Evolutionary conservation across 768 basidiomycete species (phyloP).

Genomic region (Leccinum disarticulatum): DNA sequence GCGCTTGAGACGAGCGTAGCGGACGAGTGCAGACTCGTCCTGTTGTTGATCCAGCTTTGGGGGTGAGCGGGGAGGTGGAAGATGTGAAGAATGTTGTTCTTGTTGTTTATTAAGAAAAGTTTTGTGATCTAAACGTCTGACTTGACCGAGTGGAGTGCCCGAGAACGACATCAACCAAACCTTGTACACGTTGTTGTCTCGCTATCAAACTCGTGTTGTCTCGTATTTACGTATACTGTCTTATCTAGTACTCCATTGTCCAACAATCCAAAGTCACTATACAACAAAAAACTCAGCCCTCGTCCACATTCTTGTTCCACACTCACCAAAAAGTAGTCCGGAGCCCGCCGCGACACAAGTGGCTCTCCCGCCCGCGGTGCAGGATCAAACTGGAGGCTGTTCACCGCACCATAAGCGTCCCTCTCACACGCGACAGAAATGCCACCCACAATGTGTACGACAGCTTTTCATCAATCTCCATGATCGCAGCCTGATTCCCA

Average conservation of each 20-base stretch:
- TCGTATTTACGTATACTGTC: conserved; percentile 18
- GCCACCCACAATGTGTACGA: conserved; percentile 84
- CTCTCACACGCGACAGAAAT: conserved; percentile 2
- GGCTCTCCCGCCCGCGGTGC: conserved; percentile 98
- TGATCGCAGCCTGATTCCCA: conserved; percentile 99
- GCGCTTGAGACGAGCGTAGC: conserved; percentile 48
- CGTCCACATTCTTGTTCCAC: conserved; percentile 38
- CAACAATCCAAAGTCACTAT: conserved; percentile 7
- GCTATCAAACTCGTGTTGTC: conserved; percentile 22
- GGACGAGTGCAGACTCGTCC: conserved; percentile 45
- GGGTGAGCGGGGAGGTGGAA: conserved; percentile 29
- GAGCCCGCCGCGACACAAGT: conserved; percentile 92
- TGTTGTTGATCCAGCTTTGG: conserved; percentile 42
- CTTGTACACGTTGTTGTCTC: conserved; percentile 20
- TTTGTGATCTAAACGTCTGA: conserved; percentile 81
- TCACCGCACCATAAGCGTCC: conserved; percentile 2
- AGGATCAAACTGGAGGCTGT: conserved; percentile 98
- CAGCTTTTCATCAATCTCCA: conserved; percentile 99
- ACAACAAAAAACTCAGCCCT: conserved; percentile 15
- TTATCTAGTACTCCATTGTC: neutral
- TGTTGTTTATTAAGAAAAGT: conserved; percentile 68
- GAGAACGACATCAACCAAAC: conserved; percentile 76
- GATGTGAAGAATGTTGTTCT: conserved; percentile 43
- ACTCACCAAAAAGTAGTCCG: conserved; percentile 90
- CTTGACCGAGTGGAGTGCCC: conserved; percentile 79